These are phyloP conservation scores for Alnus glutinosa DNA, from an alignment of 306 rosid genomes.

Conservation along the genomic window DNA sequence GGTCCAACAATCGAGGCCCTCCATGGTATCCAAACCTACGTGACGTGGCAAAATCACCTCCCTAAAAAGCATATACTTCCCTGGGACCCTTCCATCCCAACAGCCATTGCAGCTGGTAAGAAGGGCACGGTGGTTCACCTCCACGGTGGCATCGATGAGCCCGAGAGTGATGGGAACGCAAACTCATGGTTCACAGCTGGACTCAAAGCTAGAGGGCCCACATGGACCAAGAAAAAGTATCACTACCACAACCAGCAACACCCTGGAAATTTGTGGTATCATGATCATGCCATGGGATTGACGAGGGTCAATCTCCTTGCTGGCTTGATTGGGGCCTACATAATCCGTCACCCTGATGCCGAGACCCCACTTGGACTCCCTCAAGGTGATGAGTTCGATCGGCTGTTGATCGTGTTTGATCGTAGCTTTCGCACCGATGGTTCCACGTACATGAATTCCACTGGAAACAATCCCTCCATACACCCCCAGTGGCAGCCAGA, in stretches of 20 bases:
- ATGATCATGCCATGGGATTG: slow-evolving; percentile 57
- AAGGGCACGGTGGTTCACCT: slow-evolving; percentile 53
- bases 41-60: slow-evolving; percentile 52
- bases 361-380: slow-evolving; percentile 50
- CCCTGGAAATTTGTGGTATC: slow-evolving; percentile 59
- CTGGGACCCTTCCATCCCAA: slow-evolving; percentile 53
- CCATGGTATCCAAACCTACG: slow-evolving; percentile 35
- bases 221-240: slow-evolving; percentile 38
- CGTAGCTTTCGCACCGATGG: slow-evolving; percentile 43
- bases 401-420: slow-evolving; percentile 37
- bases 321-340: slow-evolving; percentile 47
- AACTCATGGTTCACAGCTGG: slow-evolving; percentile 46
- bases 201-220: slow-evolving; percentile 27
- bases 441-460: slow-evolving; percentile 47
- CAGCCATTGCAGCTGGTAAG: slow-evolving; percentile 26
- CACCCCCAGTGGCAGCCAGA: slow-evolving; percentile 64
- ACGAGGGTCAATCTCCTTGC: slow-evolving; percentile 45
- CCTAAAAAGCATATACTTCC: slow-evolving; percentile 50
- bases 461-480: slow-evolving; percentile 48
- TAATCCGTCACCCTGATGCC: slow-evolving; percentile 28
- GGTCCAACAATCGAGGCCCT: slow-evolving; percentile 59
- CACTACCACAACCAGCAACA: slow-evolving; percentile 45
- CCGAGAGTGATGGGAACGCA: slow-evolving; percentile 45
- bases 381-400: slow-evolving; percentile 33
- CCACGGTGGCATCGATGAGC: slow-evolving; percentile 46